A percentile compares a stretch with the other conserved stretches of the same genome.
Conservation (phyloP, 2,329 filamentous ascomycete genomes). For the Diaporthe amygdali region DNA sequence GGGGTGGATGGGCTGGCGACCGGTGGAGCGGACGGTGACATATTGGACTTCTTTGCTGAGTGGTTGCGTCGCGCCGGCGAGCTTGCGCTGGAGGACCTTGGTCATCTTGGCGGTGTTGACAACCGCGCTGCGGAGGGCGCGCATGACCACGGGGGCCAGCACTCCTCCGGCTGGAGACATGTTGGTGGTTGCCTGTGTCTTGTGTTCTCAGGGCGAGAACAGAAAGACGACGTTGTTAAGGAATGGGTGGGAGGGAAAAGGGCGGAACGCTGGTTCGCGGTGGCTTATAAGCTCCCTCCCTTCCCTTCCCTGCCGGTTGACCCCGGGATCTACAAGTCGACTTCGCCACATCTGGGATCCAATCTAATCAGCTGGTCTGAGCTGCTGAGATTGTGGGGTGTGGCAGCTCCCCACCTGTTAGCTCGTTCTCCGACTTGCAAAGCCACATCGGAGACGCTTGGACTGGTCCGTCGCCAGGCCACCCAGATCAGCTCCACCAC, state of each 20-base stretch:
- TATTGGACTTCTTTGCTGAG: constrained; percentile 53
- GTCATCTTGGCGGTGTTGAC: constrained; percentile 48
- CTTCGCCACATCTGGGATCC: constrained; percentile 14
- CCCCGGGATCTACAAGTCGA: constrained; percentile 3
- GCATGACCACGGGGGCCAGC: constrained; percentile 61
- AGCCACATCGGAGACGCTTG: constrained; percentile 3
- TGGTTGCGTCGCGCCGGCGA: constrained; percentile 50
- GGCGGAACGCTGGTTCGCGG: not conserved
- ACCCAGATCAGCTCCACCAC: not conserved
- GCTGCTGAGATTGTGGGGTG: not conserved
- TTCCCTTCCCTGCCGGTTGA: not conserved
- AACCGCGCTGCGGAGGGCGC: constrained; percentile 58
- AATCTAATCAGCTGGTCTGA: not conserved
- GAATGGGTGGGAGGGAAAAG: not conserved
- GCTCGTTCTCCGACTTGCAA: not conserved
- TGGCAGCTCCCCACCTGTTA: constrained; percentile 6
- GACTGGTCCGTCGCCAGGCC: not conserved
- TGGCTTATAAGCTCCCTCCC: constrained; percentile 19
- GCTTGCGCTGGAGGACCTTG: constrained; percentile 55
- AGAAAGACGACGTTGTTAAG: not conserved
- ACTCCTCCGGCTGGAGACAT: constrained; percentile 64
- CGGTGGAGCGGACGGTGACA: constrained; percentile 46
- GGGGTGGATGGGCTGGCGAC: constrained; percentile 59
- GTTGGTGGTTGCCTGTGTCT: constrained; percentile 34
- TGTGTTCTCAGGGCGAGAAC: constrained; percentile 22